phyloP scores from a whole-genome alignment of 176 grass and related monocot genomes.

The Oryza meridionalis region DNA sequence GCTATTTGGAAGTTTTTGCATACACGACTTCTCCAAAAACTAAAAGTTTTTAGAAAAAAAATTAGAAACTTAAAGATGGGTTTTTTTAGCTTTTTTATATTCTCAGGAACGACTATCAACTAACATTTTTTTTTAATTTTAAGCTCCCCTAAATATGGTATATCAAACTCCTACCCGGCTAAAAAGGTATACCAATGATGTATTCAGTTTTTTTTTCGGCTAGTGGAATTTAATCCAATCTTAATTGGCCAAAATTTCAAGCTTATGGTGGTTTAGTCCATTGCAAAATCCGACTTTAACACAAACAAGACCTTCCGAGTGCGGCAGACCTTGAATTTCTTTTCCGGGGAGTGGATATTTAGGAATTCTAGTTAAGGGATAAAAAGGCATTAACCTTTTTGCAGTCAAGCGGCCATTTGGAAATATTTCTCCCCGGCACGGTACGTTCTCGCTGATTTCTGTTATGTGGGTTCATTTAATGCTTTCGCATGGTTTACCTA shows the following conservation, averaged over 20 bases:
- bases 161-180: no score
- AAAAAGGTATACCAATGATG: background rate
- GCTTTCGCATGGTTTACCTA: background rate
- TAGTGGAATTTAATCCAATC: background rate
- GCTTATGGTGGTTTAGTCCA: background rate
- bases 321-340: background rate
- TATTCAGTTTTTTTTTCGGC: background rate
- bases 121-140: no score
- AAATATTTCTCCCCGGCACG: background rate
- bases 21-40: no score
- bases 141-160: no score
- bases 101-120: no score
- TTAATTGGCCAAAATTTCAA: background rate
- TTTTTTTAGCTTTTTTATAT: no score
- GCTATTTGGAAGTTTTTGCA: no score
- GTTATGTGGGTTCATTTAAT: background rate
- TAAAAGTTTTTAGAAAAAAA: no score
- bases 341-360: background rate
- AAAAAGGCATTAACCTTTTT: background rate
- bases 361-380: background rate
- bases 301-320: background rate
- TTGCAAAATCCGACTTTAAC: background rate
- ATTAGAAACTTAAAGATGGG: no score
- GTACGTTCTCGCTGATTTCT: no score
- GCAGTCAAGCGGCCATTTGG: background rate